Percentiles rank a stretch among this genome's conserved stretches.
phyloP scores from a whole-genome alignment of 345 rosid species.

The Acer campestre region DNA sequence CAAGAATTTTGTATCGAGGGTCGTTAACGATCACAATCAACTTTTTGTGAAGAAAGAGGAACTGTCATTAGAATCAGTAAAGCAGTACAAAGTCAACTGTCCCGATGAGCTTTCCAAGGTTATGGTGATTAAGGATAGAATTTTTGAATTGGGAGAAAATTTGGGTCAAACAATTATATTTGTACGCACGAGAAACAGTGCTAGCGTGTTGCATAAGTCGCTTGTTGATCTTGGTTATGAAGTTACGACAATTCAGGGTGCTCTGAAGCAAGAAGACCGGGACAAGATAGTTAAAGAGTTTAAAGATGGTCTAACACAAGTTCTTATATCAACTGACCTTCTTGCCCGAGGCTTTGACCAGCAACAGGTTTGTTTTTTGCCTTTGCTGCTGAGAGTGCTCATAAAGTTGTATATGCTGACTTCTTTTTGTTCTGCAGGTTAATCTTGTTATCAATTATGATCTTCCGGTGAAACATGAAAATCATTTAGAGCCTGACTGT shows the following conservation, averaged over 20 bases:
- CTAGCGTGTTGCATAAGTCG: slow-evolving; percentile 58
- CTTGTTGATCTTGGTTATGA: slow-evolving; percentile 75
- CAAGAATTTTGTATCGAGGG: slow-evolving; percentile 69
- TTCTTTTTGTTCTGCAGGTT: slow-evolving; percentile 46
- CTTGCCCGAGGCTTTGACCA: slow-evolving; percentile 97
- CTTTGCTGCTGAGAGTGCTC: background rate
- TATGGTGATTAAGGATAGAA: slow-evolving; percentile 71
- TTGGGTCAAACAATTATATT: slow-evolving; percentile 87
- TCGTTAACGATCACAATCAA: slow-evolving; percentile 72
- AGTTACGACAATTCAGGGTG: slow-evolving; percentile 85
- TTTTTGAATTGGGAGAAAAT: slow-evolving; percentile 79
- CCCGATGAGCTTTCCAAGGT: slow-evolving; percentile 82
- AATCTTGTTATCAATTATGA: slow-evolving; percentile 87
- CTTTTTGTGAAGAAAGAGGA: slow-evolving; percentile 93
- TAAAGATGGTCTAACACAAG: slow-evolving; percentile 80
- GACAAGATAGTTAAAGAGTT: slow-evolving; percentile 89
- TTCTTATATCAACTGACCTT: slow-evolving; percentile 87
- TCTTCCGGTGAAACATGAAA: slow-evolving; percentile 65
- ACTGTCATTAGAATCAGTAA: slow-evolving; percentile 75
- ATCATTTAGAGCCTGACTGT: slow-evolving; percentile 63
- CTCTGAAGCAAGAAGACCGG: slow-evolving; percentile 56
- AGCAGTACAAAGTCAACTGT: slow-evolving; percentile 88
- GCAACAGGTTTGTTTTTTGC: slow-evolving; percentile 53
- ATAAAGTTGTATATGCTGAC: slow-evolving; percentile 9
- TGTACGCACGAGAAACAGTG: slow-evolving; percentile 67